These are phyloP conservation scores for Cymbopogon citratus DNA, from an alignment of 176 grass and related monocot genomes.

Conservation along the genomic window DNA sequence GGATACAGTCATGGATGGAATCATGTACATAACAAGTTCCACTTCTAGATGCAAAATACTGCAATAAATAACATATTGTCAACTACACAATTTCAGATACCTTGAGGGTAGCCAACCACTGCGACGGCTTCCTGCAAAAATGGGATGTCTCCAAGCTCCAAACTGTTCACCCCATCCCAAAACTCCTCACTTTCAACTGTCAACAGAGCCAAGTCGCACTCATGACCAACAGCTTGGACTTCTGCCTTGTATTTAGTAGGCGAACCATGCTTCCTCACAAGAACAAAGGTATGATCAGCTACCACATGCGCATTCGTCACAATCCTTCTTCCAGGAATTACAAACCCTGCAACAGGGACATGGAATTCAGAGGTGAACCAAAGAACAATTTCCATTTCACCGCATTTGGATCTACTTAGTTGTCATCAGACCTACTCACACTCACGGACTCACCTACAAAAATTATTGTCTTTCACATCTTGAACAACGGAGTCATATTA, in stretches of 20 bases:
- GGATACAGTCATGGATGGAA: neutral
- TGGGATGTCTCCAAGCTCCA: conserved; percentile 90
- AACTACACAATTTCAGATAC: conserved; percentile 31
- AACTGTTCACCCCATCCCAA: conserved; percentile 86
- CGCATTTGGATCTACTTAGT: neutral
- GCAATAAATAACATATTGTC: neutral
- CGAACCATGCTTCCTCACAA: conserved; percentile 94
- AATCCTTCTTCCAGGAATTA: conserved; percentile 66
- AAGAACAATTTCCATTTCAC: neutral
- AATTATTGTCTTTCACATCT: neutral
- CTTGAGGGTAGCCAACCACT: conserved; percentile 96
- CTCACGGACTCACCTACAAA: neutral
- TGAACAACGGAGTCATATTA: neutral
- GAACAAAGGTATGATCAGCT: conserved; percentile 94
- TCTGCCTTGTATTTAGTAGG: conserved; percentile 92
- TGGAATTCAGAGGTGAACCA: conserved; percentile 13
- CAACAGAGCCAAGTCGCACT: conserved; percentile 87
- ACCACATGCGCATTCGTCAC: conserved; percentile 94
- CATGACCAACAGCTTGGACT: conserved; percentile 88
- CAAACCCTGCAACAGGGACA: conserved; percentile 63
- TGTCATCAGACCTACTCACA: neutral
- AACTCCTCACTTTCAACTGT: conserved; percentile 86
- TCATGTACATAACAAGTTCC: conserved; percentile 10
- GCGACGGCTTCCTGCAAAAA: conserved; percentile 95
- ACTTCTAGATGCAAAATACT: conserved; percentile 16